Evolutionary conservation across 371 early-diverging fungal genomes (phyloP).

Genomic region (Lichtheimia ramosa): DNA sequence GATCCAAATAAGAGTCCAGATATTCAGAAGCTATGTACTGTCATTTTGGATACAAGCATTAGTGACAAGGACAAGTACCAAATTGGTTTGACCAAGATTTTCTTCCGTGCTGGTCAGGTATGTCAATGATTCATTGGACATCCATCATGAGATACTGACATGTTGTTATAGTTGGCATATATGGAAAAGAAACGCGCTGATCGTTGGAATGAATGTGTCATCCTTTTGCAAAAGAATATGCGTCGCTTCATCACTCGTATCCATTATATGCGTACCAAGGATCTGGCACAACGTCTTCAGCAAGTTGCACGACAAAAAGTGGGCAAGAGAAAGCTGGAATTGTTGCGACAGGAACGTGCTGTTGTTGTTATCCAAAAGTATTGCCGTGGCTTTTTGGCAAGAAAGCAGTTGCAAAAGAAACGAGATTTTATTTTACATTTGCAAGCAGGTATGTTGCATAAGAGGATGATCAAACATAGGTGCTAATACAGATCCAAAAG

Average conservation of each 20-base stretch:
- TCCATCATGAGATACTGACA: constrained; percentile 3
- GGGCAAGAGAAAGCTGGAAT: constrained; percentile 55
- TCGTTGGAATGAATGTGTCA: constrained; percentile 77
- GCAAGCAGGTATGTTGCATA: constrained; percentile 47
- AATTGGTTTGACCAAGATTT: constrained; percentile 96
- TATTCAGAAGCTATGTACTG: constrained; percentile 54
- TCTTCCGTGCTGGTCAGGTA: constrained; percentile 96
- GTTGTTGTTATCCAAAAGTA: constrained; percentile 76
- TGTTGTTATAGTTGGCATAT: constrained; percentile 66
- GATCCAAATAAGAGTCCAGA: constrained; percentile 51
- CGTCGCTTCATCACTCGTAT: constrained; percentile 72
- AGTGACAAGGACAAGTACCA: constrained; percentile 87
- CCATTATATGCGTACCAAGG: constrained; percentile 64
- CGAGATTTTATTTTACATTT: constrained; percentile 34
- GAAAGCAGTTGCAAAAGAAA: constrained; percentile 46
- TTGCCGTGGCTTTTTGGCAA: constrained; percentile 68
- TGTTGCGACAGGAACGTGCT: constrained; percentile 68
- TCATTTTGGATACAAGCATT: constrained; percentile 73
- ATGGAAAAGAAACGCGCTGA: constrained; percentile 89
- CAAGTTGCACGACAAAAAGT: constrained; percentile 60
- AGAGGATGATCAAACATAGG: no score
- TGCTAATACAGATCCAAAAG: constrained; percentile 1
- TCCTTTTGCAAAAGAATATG: constrained; percentile 89
- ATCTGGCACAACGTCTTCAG: constrained; percentile 60
- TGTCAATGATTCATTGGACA: background rate